phyloP scores from a whole-genome alignment of 441 rosid species.

The Erodium texanum region DNA sequence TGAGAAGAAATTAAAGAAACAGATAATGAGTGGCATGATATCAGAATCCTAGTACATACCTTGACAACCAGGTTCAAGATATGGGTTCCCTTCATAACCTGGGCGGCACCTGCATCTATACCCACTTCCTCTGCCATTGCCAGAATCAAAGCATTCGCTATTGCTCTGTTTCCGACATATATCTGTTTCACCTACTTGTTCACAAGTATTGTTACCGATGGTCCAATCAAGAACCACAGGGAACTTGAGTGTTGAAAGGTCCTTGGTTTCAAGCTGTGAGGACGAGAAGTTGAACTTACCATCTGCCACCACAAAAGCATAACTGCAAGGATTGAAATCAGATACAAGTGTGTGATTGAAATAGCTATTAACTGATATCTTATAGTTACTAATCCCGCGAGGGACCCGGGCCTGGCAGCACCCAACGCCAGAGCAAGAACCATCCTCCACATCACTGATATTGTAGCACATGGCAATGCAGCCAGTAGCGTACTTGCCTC shows the following conservation, averaged over 20 bases:
- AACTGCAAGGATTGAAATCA: slow-evolving; percentile 13
- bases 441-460: background rate
- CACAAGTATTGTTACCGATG: slow-evolving; percentile 12
- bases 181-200: slow-evolving; percentile 5
- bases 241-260: background rate
- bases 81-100: slow-evolving; percentile 37
- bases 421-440: slow-evolving; percentile 18
- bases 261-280: background rate
- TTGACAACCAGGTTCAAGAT: slow-evolving; percentile 25
- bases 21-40: too few species aligned
- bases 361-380: background rate
- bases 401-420: slow-evolving; percentile 17
- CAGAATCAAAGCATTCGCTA: slow-evolving; percentile 12
- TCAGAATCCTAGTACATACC: slow-evolving; percentile 15
- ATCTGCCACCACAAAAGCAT: slow-evolving; percentile 10
- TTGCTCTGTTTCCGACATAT: slow-evolving; percentile 15
- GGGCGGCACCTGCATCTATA: slow-evolving; percentile 23
- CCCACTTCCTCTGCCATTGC: background rate
- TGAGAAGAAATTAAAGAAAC: too few species aligned
- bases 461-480: slow-evolving; percentile 8
- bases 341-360: fast-evolving
- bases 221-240: slow-evolving; percentile 24
- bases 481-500: background rate
- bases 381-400: background rate
- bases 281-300: slow-evolving; percentile 14